A percentile compares a stretch with the other conserved stretches of the same genome.
Evolutionary conservation across 1,139 yeast species (phyloP).

Genomic region (Blastobotrys elegans): DNA sequence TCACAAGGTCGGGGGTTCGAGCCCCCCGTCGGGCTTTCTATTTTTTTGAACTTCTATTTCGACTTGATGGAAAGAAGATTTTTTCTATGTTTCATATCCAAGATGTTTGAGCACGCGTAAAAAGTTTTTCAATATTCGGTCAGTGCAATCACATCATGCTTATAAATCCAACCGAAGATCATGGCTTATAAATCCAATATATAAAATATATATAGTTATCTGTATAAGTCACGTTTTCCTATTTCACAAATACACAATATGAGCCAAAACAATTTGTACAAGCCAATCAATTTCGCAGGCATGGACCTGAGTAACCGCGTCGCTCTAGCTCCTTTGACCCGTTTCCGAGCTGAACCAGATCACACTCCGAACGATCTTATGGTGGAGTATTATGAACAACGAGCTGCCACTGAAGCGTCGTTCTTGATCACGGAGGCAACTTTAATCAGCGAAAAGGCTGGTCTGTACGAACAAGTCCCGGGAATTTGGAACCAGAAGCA

Average conservation of each 20-base stretch:
- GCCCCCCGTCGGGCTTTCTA: slow-evolving; percentile 12
- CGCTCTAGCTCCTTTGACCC: slow-evolving; percentile 52
- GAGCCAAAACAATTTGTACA: slow-evolving; percentile 24
- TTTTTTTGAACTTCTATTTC: too few species aligned
- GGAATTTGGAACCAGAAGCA: slow-evolving; percentile 51
- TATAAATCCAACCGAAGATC: not conserved
- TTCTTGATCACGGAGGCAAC: slow-evolving; percentile 44
- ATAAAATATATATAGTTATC: not conserved
- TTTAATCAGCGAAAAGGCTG: slow-evolving; percentile 36
- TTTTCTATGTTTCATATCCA: too few species aligned
- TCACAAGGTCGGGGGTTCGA: slow-evolving; percentile 14
- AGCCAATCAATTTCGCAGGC: slow-evolving; percentile 30
- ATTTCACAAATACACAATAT: not conserved
- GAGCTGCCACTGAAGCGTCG: slow-evolving; percentile 51
- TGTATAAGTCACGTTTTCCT: not conserved
- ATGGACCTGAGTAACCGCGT: slow-evolving; percentile 37
- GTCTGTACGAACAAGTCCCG: slow-evolving; percentile 41
- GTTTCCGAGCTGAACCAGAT: slow-evolving; percentile 38
- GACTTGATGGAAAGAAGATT: too few species aligned
- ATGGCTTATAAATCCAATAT: not conserved
- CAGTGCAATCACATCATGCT: too few species aligned
- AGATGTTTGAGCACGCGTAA: too few species aligned
- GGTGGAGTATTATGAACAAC: slow-evolving; percentile 47
- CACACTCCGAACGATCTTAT: slow-evolving; percentile 44
- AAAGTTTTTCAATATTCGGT: too few species aligned